These are phyloP conservation scores for Fusarium sp. DNA, from an alignment of 2,329 filamentous ascomycete genomes.

Conservation along the genomic window DNA sequence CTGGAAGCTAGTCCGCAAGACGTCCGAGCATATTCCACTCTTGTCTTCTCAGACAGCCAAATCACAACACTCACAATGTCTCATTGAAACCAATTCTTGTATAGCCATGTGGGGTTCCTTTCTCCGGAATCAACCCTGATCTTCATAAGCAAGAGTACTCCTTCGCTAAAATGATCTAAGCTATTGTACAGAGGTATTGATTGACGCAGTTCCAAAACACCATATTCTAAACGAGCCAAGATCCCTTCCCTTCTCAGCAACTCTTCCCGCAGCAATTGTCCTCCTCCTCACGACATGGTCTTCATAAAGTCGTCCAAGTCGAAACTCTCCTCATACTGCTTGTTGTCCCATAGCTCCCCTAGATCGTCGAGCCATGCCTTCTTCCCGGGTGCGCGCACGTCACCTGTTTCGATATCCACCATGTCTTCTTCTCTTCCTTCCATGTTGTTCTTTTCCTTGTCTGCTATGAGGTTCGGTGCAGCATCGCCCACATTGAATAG, in stretches of 20 bases:
- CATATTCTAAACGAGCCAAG: conserved; percentile 22
- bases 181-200: conserved; percentile 41
- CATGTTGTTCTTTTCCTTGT: conserved; percentile 67
- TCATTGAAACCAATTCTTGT: not conserved
- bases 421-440: conserved; percentile 82
- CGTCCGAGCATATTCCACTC: not conserved
- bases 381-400: conserved; percentile 96
- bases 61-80: not conserved
- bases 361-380: conserved; percentile 95
- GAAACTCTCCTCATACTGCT: conserved; percentile 98
- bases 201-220: conserved; percentile 35
- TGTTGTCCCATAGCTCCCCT: conserved; percentile 96
- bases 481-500: conserved; percentile 91
- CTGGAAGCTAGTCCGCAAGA: not conserved
- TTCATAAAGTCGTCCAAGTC: conserved; percentile 95
- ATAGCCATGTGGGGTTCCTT: conserved; percentile 8
- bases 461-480: conserved; percentile 72
- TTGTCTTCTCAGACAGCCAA: not conserved
- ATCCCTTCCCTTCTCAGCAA: conserved; percentile 11
- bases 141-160: conserved; percentile 41
- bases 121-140: conserved; percentile 16
- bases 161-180: conserved; percentile 43
- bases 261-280: not conserved
- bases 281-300: conserved; percentile 75
- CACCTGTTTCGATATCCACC: conserved; percentile 91